Evolutionary conservation across 805 yeast species (phyloP).

Genomic region (Isabelozyma heimii): DNA sequence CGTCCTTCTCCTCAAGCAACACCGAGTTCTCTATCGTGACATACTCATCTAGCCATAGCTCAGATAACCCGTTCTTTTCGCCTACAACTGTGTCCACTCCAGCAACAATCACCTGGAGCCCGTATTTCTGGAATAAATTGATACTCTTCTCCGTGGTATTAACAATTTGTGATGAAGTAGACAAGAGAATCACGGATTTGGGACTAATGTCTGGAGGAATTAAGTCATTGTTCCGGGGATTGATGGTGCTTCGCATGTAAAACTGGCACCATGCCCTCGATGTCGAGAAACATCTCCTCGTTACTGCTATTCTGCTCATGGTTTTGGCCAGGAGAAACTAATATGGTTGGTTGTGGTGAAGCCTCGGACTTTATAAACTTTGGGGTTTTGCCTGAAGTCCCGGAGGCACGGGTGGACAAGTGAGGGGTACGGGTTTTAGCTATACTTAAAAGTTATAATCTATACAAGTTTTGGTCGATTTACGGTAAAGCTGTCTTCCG

Average conservation of each 20-base stretch:
- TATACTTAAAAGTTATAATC: no score
- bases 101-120: slow-evolving; percentile 37
- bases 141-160: slow-evolving; percentile 29
- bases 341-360: background rate
- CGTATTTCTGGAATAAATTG: slow-evolving; percentile 16
- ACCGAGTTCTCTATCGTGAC: slow-evolving; percentile 15
- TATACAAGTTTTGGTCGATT: no score
- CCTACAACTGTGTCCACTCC: slow-evolving; percentile 38
- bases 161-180: slow-evolving; percentile 35
- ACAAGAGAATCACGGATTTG: slow-evolving; percentile 29
- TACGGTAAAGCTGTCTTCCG: background rate
- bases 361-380: background rate
- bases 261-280: background rate
- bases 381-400: no score
- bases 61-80: slow-evolving; percentile 32
- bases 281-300: background rate
- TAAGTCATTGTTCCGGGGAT: slow-evolving; percentile 9
- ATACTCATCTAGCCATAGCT: slow-evolving; percentile 34
- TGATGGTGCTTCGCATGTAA: slow-evolving; percentile 8
- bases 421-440: no score
- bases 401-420: no score
- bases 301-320: background rate
- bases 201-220: slow-evolving; percentile 12
- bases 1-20: slow-evolving; percentile 22
- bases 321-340: background rate